Evolutionary conservation across 2,329 filamentous ascomycete species (phyloP), one percentile per base, ranked within the genome.

Genomic region (Lachnellula arida): DNA sequence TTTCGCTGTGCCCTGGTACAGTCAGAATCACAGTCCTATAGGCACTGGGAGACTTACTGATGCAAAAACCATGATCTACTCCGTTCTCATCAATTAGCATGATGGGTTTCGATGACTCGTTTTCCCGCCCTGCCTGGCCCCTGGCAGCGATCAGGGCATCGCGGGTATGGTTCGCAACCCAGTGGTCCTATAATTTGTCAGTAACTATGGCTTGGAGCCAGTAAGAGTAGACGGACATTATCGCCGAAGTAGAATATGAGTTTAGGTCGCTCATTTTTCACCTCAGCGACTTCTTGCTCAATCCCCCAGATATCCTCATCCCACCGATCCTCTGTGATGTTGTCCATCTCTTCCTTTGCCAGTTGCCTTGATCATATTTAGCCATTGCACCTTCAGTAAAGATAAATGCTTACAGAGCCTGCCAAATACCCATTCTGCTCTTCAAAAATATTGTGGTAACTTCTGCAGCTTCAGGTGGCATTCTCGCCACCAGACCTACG

Each of bases 61-160:
- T 76, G 64, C 82, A 86, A 69, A 87, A 87, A 0, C 79, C 81
- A 70, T 87, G 84, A 7, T 79, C 79, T 9, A 86, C 68, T 9
- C 76, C 72, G 2, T 75, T 76, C 60, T 82, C 76, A 54, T 86
- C 82, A 37, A 87, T 73, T 35, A 78, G 68, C 49, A 85, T 74
- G 55, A 71, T 73, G 0, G 78, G 77, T 57, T 74, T 71, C 6
- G 63, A 67, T 17, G 51, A 62, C 49, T 71, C 67, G 28, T 69
- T 56, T 23, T 54, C 57, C 28, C 52, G 43, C 61, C 62, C 48
- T 66, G 62, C 56, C 66, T 67, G 68, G 64, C 68, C 56, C 55
- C 75, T 70, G 43, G 69, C 69, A 46, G 72, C 72, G 52, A 86
- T 81, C 56, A 87, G 80, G 28, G 74, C 75, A 60, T 86, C 81